These are phyloP conservation scores for Imleria badia DNA, from an alignment of 768 basidiomycete species.

Conservation along the genomic window DNA sequence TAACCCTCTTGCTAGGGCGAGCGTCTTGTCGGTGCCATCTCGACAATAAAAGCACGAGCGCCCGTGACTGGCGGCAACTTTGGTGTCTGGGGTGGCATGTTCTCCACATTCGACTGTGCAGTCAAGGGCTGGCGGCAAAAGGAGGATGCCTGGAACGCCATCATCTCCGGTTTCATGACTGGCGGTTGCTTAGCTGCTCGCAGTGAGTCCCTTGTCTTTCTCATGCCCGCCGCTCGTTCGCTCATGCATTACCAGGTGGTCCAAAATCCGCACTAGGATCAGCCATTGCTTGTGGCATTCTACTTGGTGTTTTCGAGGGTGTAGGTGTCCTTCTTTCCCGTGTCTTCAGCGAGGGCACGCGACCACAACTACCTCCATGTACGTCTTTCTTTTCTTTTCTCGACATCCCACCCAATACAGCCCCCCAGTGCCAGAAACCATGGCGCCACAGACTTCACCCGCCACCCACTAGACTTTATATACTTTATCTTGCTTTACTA, in stretches of 20 bases:
- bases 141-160: conserved; percentile 99
- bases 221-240: background rate
- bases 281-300: conserved; percentile 94
- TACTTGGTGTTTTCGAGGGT: conserved; percentile 92
- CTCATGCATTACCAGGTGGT: conserved; percentile 59
- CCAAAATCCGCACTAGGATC: conserved; percentile 88
- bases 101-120: conserved; percentile 97
- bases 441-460: conserved; percentile 49
- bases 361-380: conserved; percentile 81
- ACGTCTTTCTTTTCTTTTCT: conserved; percentile 33
- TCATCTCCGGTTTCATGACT: conserved; percentile 97
- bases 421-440: conserved; percentile 51
- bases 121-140: conserved; percentile 97
- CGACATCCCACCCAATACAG: conserved; percentile 2
- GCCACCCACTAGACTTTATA: conserved; percentile 51
- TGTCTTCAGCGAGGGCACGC: conserved; percentile 80
- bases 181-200: conserved; percentile 93
- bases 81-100: conserved; percentile 96
- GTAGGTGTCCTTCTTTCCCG: conserved; percentile 91
- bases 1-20: conserved; percentile 67
- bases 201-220: conserved; percentile 55
- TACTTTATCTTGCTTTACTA: conserved; percentile 31
- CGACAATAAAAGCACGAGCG: conserved; percentile 96
- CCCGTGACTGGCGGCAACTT: conserved; percentile 98
- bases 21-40: conserved; percentile 88